These are phyloP conservation scores for Puccinia brachypodii DNA, from an alignment of 1,284 basidiomycete species.

Conservation along the genomic window DNA sequence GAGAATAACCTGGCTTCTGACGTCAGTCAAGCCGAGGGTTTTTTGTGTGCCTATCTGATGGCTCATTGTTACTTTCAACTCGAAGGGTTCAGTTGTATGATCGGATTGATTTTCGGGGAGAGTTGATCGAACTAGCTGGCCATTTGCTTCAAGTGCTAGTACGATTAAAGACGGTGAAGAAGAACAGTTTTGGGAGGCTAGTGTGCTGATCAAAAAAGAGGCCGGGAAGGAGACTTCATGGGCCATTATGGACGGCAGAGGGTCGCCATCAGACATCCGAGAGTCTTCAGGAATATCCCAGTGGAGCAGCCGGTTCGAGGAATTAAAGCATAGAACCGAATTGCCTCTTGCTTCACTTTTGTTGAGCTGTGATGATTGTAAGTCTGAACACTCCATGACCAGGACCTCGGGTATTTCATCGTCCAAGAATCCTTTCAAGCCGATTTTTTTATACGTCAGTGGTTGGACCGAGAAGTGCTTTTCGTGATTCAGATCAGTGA, in stretches of 20 bases:
- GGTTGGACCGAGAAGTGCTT: not conserved
- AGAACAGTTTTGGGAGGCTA: not conserved
- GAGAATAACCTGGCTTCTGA: not conserved
- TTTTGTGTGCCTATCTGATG: not conserved
- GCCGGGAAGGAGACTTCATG: not conserved
- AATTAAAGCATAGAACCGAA: slow-evolving; percentile 6
- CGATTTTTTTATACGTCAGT: not conserved
- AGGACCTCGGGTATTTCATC: not conserved
- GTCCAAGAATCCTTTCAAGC: slow-evolving; percentile 1
- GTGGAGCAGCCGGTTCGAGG: slow-evolving; percentile 20
- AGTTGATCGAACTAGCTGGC: slow-evolving; percentile 2
- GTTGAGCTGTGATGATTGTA: not conserved
- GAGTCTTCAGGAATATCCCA: slow-evolving; percentile 2
- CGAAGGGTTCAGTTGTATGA: not conserved
- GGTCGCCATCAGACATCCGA: not conserved
- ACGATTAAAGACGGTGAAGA: not conserved
- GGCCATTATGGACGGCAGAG: not conserved
- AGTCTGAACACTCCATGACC: not conserved
- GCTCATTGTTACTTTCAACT: not conserved
- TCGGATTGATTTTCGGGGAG: not conserved
- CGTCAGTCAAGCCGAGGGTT: not conserved
- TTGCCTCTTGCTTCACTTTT: not conserved
- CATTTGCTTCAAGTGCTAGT: slow-evolving; percentile 23
- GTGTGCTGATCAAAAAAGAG: not conserved
- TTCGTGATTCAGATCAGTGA: not conserved